A percentile compares a stretch with the other conserved stretches of the same genome.
phyloP scores from a whole-genome alignment of 352 stramenopile genomes.

The Achlya hypogyna region DNA sequence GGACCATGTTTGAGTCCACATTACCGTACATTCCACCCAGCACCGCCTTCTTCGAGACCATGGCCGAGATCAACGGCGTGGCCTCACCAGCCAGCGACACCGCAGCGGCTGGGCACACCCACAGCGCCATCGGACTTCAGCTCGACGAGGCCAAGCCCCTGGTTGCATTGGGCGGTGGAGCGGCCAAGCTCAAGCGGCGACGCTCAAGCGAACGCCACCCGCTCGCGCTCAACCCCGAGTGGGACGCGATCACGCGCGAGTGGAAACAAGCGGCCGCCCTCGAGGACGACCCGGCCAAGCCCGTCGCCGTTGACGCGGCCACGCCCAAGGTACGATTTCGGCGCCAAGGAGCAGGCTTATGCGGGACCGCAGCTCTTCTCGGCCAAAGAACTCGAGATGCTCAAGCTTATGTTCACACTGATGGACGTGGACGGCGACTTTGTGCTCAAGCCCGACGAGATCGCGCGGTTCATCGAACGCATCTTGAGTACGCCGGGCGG shows the following conservation, averaged over 20 bases:
- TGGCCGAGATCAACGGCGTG: conserved; percentile 34
- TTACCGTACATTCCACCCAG: conserved; percentile 70
- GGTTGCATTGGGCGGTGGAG: neutral
- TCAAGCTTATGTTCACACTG: conserved; percentile 74
- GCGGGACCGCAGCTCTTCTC: conserved; percentile 43
- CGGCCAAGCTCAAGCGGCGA: conserved; percentile 33
- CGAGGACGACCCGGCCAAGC: neutral
- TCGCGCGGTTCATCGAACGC: conserved; percentile 63
- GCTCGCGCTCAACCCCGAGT: conserved; percentile 47
- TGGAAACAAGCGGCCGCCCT: neutral
- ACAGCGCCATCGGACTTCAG: too few species aligned
- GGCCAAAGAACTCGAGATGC: conserved; percentile 52
- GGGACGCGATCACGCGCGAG: conserved; percentile 21
- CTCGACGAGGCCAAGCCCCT: neutral
- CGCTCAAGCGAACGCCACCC: conserved; percentile 74
- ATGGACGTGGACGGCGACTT: conserved; percentile 72
- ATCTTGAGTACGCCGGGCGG: conserved; percentile 40
- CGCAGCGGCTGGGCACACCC: neutral
- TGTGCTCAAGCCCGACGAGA: conserved; percentile 39
- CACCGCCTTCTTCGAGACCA: conserved; percentile 74
- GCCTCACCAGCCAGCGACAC: neutral
- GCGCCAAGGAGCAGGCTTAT: conserved; percentile 18
- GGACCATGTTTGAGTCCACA: conserved; percentile 59
- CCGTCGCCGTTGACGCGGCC: conserved; percentile 41
- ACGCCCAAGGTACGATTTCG: conserved; percentile 41